A percentile compares a stretch with the other conserved stretches of the same genome.
These are phyloP conservation scores for Naganishia sp. DNA, from an alignment of 1,284 basidiomycete genomes.

Conservation along the genomic window DNA sequence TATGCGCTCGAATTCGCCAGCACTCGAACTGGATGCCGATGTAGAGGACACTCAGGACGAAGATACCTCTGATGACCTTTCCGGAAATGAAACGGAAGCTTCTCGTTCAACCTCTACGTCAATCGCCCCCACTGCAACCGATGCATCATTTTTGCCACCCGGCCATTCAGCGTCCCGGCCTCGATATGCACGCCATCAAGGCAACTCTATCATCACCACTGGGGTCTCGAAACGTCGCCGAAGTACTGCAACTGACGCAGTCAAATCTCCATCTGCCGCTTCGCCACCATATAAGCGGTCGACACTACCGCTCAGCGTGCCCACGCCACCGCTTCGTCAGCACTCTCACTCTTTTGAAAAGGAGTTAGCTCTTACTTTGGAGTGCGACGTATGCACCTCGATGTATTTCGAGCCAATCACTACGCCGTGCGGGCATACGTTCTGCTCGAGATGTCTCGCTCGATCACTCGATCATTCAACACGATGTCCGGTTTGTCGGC, in stretches of 20 bases:
- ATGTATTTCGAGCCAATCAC: constrained; percentile 83
- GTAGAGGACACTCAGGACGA: constrained; percentile 28
- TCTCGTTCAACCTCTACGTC: too few species aligned
- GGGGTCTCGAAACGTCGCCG: constrained; percentile 3
- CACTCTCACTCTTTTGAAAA: constrained; percentile 60
- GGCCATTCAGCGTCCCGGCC: constrained; percentile 18
- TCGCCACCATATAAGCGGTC: constrained; percentile 24
- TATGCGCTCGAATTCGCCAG: not conserved
- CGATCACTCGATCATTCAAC: constrained; percentile 82
- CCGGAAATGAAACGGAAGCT: not conserved
- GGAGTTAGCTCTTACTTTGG: constrained; percentile 71
- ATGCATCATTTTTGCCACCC: constrained; percentile 9
- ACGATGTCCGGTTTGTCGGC: constrained; percentile 81
- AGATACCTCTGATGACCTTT: not conserved
- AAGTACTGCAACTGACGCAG: constrained; percentile 8
- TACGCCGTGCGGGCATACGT: constrained; percentile 86
- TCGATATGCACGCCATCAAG: not conserved
- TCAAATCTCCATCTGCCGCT: not conserved
- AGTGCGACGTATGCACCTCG: constrained; percentile 87
- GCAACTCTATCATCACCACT: not conserved
- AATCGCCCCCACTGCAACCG: not conserved
- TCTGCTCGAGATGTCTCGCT: constrained; percentile 83
- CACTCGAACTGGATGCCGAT: constrained; percentile 25
- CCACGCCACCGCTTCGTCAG: not conserved
- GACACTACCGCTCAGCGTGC: not conserved